These are phyloP conservation scores for Pichia sp. DNA, from an alignment of 1,139 yeast genomes.

Conservation along the genomic window DNA sequence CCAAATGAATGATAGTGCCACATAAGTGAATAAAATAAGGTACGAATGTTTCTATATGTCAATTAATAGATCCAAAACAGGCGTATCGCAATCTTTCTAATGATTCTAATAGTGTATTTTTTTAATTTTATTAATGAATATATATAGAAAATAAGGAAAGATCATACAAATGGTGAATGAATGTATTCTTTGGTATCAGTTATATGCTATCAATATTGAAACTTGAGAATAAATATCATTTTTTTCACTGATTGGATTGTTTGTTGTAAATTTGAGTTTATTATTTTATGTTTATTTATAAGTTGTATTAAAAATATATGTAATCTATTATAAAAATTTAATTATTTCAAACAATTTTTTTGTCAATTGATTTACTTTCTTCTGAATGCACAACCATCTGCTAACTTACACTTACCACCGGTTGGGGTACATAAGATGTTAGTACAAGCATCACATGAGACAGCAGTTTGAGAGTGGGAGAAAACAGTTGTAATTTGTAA, in stretches of 20 bases:
- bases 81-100: not conserved
- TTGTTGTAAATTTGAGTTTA: not conserved
- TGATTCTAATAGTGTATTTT: not conserved
- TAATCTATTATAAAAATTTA: not conserved
- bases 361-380: constrained; percentile 65
- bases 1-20: no score
- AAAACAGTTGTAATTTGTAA: constrained; percentile 97
- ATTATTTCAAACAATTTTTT: not conserved
- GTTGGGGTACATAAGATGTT: constrained; percentile 98
- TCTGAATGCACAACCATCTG: constrained; percentile 99
- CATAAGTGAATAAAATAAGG: no score
- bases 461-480: constrained; percentile 99
- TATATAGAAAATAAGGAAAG: not conserved
- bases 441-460: constrained; percentile 97
- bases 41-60: no score
- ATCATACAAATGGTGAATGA: not conserved
- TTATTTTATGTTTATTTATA: not conserved
- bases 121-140: not conserved
- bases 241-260: not conserved
- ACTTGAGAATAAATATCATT: not conserved
- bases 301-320: not conserved
- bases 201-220: not conserved
- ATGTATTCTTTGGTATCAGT: not conserved
- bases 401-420: constrained; percentile 99
- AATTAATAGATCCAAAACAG: not conserved